Percentiles rank a stretch among this genome's conserved stretches.
Evolutionary conservation across 2,329 filamentous ascomycete species (phyloP).

Genomic region (Cordyceps cateniannulata): DNA sequence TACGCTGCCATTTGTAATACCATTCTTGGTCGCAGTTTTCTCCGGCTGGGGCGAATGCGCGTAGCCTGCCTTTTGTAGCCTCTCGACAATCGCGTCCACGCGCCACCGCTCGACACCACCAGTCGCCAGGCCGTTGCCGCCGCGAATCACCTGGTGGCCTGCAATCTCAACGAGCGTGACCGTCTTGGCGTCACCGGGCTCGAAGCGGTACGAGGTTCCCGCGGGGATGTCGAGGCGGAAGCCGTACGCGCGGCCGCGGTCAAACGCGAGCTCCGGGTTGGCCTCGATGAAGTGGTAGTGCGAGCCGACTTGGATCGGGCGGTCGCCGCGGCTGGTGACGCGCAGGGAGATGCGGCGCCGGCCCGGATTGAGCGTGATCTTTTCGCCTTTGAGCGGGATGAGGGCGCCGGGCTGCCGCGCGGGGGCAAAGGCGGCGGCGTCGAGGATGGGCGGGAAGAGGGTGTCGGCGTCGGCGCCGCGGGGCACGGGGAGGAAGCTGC

Average conservation of each 20-base stretch:
- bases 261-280: conserved; percentile 87
- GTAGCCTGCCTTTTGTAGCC: conserved; percentile 68
- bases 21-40: background rate
- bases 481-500: conserved; percentile 82
- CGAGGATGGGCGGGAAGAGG: conserved; percentile 56
- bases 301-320: conserved; percentile 72
- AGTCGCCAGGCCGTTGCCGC: conserved; percentile 73
- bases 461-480: conserved; percentile 39
- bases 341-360: conserved; percentile 65
- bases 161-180: conserved; percentile 86
- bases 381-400: conserved; percentile 60
- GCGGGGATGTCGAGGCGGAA: conserved; percentile 85
- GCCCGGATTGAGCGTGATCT: conserved; percentile 65
- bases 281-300: conserved; percentile 96
- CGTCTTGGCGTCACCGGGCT: conserved; percentile 87
- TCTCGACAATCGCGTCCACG: conserved; percentile 58
- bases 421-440: conserved; percentile 58
- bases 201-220: conserved; percentile 87
- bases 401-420: conserved; percentile 73
- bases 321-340: conserved; percentile 85
- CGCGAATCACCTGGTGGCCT: conserved; percentile 71
- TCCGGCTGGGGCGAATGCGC: conserved; percentile 71
- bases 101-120: conserved; percentile 62
- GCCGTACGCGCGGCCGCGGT: conserved; percentile 75
- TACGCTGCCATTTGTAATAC: conserved; percentile 2